phyloP scores from a whole-genome alignment of 2,329 filamentous ascomycete species.

The Orbilia quercus region DNA sequence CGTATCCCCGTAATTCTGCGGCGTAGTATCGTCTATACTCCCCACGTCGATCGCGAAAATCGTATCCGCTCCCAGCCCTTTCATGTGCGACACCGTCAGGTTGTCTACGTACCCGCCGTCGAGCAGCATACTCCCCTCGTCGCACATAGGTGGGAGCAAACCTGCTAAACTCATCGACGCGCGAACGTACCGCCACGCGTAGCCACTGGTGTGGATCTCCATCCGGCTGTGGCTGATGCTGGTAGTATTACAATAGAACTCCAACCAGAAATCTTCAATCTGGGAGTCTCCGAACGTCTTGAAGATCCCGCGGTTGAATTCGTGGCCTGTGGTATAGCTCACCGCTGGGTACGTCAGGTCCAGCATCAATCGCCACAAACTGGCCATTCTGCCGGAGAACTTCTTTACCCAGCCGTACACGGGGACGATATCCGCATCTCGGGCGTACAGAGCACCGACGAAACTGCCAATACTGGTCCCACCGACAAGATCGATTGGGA shows the following conservation, averaged over 20 bases:
- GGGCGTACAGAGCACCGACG: slow-evolving; percentile 92
- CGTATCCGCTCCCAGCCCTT: slow-evolving; percentile 87
- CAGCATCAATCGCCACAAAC: slow-evolving; percentile 97
- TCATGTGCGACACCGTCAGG: slow-evolving; percentile 96
- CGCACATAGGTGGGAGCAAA: slow-evolving; percentile 89
- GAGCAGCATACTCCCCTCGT: slow-evolving; percentile 95
- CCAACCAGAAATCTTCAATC: slow-evolving; percentile 98
- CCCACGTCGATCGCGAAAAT: slow-evolving; percentile 98
- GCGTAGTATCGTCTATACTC: slow-evolving; percentile 87
- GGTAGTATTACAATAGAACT: slow-evolving; percentile 99
- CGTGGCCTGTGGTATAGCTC: slow-evolving; percentile 97
- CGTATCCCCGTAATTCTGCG: slow-evolving; percentile 92
- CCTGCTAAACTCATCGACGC: slow-evolving; percentile 97
- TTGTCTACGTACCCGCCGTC: slow-evolving; percentile 99
- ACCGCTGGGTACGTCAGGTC: slow-evolving; percentile 94
- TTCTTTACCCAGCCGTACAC: slow-evolving; percentile 98
- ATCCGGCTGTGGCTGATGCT: slow-evolving; percentile 94
- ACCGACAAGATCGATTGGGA: slow-evolving; percentile 93
- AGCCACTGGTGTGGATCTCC: slow-evolving; percentile 94
- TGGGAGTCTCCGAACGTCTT: slow-evolving; percentile 97
- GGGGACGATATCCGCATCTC: slow-evolving; percentile 94
- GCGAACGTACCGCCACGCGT: slow-evolving; percentile 96
- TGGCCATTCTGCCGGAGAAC: slow-evolving; percentile 97
- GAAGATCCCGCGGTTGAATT: slow-evolving; percentile 99
- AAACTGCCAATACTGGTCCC: slow-evolving; percentile 97